Evolutionary conservation across 768 basidiomycete species (phyloP), one percentile per base, ranked within the genome.

Genomic region (Hygrocybe coccinea): DNA sequence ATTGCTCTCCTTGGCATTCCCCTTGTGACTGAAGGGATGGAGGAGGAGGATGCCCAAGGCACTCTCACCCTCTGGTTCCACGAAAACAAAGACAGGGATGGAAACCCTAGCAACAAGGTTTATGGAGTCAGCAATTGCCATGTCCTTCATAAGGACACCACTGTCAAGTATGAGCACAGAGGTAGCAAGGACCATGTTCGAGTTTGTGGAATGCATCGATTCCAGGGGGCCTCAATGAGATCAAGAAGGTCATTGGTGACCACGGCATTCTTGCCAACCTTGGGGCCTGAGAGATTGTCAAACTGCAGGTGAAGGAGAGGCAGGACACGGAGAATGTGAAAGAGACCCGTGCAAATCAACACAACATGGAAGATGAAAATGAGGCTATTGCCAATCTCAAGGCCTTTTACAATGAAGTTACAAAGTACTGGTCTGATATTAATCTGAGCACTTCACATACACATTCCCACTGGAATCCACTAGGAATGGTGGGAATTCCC

Each of bases 1-100:
- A 76, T 68, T 48, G 44, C 70, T 65, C 51, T 57, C 64, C 51
- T 57, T 53, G 67, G 60, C 2, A 45, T 76, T 53, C 72, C 74
- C 49, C 57, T 76, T 39, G 62, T 65, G 0, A 61, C 65, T 29
- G n/a, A 58, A 53, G 64, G 54, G 6, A 61, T 58, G 64, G 59
- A 62, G 54, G 56, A 48, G 54, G 54, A 61, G 48, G n/a, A n/a
- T n/a, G n/a, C n/a, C n/a, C n/a, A n/a, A n/a, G 69, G 69, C 19
- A 68, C 64, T 21, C 61, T 60, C 12, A 58, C 60, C 33, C 35
- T 69, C 56, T 71, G 62, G 56, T 36, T 71, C 59, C 34, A 50
- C 48, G 59, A 67, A 33, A 55, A 55, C 46, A 55, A 55, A 48
- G 39, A 21, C 43, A 55, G 48, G 46, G 34, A 55, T 41, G 57